These are phyloP conservation scores for Lactarius tabidus DNA, from an alignment of 768 basidiomycete species.

Conservation along the genomic window DNA sequence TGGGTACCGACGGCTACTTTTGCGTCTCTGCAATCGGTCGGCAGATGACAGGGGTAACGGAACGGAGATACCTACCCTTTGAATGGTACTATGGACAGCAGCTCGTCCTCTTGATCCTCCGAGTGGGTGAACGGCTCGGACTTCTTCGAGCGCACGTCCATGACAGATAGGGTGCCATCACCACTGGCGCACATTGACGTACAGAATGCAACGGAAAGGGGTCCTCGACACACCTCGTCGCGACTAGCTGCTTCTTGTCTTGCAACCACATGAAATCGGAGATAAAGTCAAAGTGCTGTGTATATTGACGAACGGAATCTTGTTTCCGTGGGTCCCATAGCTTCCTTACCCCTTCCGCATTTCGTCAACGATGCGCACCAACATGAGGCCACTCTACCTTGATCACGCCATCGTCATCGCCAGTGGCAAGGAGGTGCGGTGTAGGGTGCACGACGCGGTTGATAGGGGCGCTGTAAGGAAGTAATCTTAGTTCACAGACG, in stretches of 20 bases:
- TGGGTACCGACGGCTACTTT: slow-evolving; percentile 90
- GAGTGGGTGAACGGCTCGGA: slow-evolving; percentile 75
- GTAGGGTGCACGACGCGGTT: slow-evolving; percentile 76
- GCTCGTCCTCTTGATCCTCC: slow-evolving; percentile 94
- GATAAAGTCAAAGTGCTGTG: slow-evolving; percentile 92
- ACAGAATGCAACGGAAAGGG: neutral
- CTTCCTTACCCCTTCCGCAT: slow-evolving; percentile 39
- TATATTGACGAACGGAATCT: slow-evolving; percentile 61
- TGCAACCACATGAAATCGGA: slow-evolving; percentile 86
- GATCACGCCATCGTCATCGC: slow-evolving; percentile 92
- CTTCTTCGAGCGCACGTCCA: slow-evolving; percentile 85
- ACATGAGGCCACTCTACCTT: slow-evolving; percentile 49
- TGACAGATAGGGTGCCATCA: slow-evolving; percentile 89
- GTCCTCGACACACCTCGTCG: slow-evolving; percentile 67
- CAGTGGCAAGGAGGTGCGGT: slow-evolving; percentile 72
- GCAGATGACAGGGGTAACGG: neutral
- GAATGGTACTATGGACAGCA: slow-evolving; percentile 81
- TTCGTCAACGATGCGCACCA: neutral
- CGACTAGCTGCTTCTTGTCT: slow-evolving; percentile 67
- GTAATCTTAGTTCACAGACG: slow-evolving; percentile 21
- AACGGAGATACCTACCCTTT: slow-evolving; percentile 54
- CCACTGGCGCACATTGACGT: slow-evolving; percentile 48
- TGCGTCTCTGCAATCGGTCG: slow-evolving; percentile 44
- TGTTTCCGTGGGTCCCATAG: slow-evolving; percentile 84
- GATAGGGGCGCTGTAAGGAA: slow-evolving; percentile 59